Evolutionary conservation across 176 grass and related monocot species (phyloP).

Genomic region (Zea luxurians): DNA sequence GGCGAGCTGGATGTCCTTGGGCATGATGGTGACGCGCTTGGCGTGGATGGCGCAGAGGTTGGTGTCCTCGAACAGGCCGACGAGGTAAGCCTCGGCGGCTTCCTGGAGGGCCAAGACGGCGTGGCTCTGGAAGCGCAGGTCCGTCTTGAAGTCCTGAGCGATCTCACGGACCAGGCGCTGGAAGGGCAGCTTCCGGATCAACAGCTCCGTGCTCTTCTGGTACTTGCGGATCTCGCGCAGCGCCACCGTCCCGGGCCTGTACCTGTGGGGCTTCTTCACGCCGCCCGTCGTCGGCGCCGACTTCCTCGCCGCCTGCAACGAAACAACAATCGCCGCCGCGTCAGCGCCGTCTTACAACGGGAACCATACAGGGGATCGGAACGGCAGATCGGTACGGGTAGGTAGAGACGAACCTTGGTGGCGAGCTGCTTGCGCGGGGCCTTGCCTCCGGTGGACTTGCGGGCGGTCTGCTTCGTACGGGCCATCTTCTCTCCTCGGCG

Average conservation of each 20-base stretch:
- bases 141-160: conserved; percentile 96
- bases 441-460: conserved; percentile 92
- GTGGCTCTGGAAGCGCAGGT: conserved; percentile 81
- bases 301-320: conserved; percentile 66
- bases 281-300: conserved; percentile 81
- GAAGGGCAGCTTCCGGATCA: conserved; percentile 90
- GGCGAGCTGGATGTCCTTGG: conserved; percentile 90
- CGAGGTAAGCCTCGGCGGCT: conserved; percentile 87
- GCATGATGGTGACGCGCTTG: conserved; percentile 90
- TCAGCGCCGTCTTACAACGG: background rate
- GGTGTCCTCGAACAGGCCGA: conserved; percentile 84
- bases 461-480: conserved; percentile 90
- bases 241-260: conserved; percentile 70
- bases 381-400: background rate
- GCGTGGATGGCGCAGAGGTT: conserved; percentile 95
- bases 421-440: conserved; percentile 93
- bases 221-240: conserved; percentile 95
- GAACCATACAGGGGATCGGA: background rate
- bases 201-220: conserved; percentile 97
- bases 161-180: conserved; percentile 92
- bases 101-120: conserved; percentile 84
- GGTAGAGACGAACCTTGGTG: conserved; percentile 54
- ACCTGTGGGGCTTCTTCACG: conserved; percentile 94
- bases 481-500: conserved; percentile 43
- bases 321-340: fast-evolving